A percentile compares a stretch with the other conserved stretches of the same genome.
Evolutionary conservation across 768 basidiomycete genomes (phyloP).

Genomic region (Dacryopinax primogenitus): DNA sequence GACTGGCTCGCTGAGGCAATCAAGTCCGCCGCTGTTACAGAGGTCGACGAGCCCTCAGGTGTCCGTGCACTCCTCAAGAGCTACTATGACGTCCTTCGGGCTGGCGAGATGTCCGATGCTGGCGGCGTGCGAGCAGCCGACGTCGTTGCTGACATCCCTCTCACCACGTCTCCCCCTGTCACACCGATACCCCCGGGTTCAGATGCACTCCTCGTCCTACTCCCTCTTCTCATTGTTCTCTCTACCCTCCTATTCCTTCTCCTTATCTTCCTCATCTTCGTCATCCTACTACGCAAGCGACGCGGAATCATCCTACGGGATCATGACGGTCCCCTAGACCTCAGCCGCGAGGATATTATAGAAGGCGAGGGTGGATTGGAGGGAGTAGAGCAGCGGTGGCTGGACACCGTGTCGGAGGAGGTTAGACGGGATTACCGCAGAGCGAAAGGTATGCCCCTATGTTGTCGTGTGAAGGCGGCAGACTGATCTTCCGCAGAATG

Average conservation of each 20-base stretch:
- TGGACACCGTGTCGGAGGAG: conserved; percentile 62
- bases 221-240: conserved; percentile 87
- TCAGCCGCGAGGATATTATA: conserved; percentile 80
- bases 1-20: background rate
- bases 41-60: background rate
- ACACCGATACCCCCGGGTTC: background rate
- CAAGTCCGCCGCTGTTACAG: background rate
- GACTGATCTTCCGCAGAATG: conserved; percentile 23
- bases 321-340: conserved; percentile 82
- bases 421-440: conserved; percentile 59
- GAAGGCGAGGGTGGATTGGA: conserved; percentile 90
- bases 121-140: background rate
- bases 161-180: background rate
- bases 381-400: conserved; percentile 83
- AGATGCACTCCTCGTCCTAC: conserved; percentile 70
- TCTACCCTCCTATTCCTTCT: conserved; percentile 87
- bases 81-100: background rate
- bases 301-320: conserved; percentile 70
- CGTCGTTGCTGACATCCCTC: background rate
- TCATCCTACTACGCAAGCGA: conserved; percentile 67
- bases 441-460: conserved; percentile 59
- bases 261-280: conserved; percentile 78
- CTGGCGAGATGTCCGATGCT: background rate
- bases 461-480: background rate
- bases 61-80: background rate